Evolutionary conservation across 352 stramenopile genomes (phyloP).

Genomic region (Pythium pyrilobum): DNA sequence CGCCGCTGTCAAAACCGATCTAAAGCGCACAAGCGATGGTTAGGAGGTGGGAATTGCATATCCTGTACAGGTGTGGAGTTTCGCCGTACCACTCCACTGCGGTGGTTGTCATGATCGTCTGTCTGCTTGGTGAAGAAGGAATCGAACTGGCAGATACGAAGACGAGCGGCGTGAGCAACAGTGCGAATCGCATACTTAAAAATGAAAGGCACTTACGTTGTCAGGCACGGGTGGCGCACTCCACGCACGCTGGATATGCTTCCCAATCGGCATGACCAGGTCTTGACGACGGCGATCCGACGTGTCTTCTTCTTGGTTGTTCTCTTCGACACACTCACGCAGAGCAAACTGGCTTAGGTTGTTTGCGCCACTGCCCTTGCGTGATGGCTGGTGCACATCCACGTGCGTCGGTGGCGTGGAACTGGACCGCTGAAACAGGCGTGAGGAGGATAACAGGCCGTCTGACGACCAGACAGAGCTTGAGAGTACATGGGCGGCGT

Average conservation of each 20-base stretch:
- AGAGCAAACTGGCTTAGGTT: slow-evolving; percentile 7
- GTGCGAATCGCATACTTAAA: neutral
- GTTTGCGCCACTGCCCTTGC: slow-evolving; percentile 2
- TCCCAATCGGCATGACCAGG: slow-evolving; percentile 13
- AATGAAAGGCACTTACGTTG: slow-evolving; percentile 23
- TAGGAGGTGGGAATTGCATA: neutral
- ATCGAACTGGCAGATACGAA: slow-evolving; percentile 12
- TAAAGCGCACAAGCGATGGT: no score
- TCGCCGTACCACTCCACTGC: slow-evolving; percentile 4
- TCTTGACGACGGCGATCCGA: slow-evolving; percentile 13
- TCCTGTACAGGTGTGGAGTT: no score
- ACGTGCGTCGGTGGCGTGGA: slow-evolving; percentile 25
- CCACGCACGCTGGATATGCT: slow-evolving; percentile 40
- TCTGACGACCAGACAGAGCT: slow-evolving; percentile 54
- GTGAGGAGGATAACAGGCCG: slow-evolving; percentile 40
- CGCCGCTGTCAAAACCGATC: neutral
- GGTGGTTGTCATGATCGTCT: neutral
- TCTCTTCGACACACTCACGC: slow-evolving; percentile 17
- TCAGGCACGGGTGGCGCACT: slow-evolving; percentile 37
- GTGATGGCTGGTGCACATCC: neutral
- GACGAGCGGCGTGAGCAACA: neutral
- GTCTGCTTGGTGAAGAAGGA: neutral
- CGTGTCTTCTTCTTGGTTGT: slow-evolving; percentile 23
- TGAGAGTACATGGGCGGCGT: slow-evolving; percentile 24
- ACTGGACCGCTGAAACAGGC: slow-evolving; percentile 46